Evolutionary conservation across 2,329 filamentous ascomycete genomes (phyloP).

Genomic region (Aureobasidium sp.): DNA sequence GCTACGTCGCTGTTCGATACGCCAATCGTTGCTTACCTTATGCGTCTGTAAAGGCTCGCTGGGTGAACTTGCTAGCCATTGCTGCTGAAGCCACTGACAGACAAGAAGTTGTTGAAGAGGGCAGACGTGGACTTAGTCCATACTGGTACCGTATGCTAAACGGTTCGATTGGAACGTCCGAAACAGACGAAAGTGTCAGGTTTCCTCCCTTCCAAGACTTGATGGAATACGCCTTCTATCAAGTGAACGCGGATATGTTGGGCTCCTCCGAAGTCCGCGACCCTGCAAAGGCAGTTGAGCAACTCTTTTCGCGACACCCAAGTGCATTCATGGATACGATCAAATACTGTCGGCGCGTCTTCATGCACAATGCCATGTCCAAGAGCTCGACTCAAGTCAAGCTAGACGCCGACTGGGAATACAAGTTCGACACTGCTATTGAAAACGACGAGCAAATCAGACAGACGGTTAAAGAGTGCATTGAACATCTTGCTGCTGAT

Average conservation of each 20-base stretch:
- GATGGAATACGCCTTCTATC: constrained; percentile 23
- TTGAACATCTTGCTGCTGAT: constrained; percentile 31
- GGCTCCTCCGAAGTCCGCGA: neutral
- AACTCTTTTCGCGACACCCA: constrained; percentile 18
- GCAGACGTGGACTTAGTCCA: constrained; percentile 75
- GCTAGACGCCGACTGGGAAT: constrained; percentile 76
- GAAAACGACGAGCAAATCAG: constrained; percentile 61
- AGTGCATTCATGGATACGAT: constrained; percentile 61
- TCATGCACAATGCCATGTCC: constrained; percentile 49
- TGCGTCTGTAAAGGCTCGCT: constrained; percentile 67
- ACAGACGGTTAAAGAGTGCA: constrained; percentile 48
- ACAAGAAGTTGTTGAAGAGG: constrained; percentile 82
- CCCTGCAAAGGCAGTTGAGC: neutral
- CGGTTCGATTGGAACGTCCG: constrained; percentile 24
- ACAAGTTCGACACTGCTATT: constrained; percentile 64
- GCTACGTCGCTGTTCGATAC: constrained; percentile 78
- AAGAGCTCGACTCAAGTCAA: constrained; percentile 38
- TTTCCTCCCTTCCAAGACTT: constrained; percentile 40
- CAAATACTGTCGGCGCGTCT: constrained; percentile 56
- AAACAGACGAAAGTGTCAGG: constrained; percentile 21
- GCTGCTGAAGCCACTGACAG: constrained; percentile 58
- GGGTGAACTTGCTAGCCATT: constrained; percentile 80
- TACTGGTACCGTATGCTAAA: constrained; percentile 63
- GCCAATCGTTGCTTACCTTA: constrained; percentile 82
- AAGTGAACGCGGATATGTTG: neutral